A percentile compares a stretch with the other conserved stretches of the same genome.
Conservation (phyloP, 2,329 filamentous ascomycete genomes). For the Colletotrichum euphorbiae region DNA sequence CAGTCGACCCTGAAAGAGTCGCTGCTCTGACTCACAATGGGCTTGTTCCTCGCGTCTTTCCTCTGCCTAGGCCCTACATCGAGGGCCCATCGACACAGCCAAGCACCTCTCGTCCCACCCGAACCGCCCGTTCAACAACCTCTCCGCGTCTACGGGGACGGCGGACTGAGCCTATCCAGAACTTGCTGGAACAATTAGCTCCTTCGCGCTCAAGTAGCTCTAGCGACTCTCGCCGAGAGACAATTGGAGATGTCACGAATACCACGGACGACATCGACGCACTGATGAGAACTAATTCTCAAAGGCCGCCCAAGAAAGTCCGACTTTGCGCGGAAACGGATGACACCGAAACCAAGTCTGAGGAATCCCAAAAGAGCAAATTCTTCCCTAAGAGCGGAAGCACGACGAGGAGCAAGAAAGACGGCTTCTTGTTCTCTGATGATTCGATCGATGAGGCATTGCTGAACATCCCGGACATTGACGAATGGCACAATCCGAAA, state of each 20-base stretch:
- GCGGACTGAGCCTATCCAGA: conserved; percentile 64
- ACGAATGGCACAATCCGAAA: conserved; percentile 59
- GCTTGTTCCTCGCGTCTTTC: conserved; percentile 66
- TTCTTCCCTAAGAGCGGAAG: conserved; percentile 59
- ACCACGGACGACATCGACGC: conserved; percentile 38
- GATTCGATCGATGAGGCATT: conserved; percentile 69
- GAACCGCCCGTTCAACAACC: conserved; percentile 44
- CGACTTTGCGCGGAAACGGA: conserved; percentile 62
- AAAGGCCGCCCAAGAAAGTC: conserved; percentile 67
- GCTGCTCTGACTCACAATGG: conserved; percentile 62
- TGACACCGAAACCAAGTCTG: conserved; percentile 45
- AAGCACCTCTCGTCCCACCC: conserved; percentile 39
- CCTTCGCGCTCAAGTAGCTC: conserved; percentile 3
- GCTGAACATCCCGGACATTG: conserved; percentile 62
- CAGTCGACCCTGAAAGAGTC: conserved; percentile 61
- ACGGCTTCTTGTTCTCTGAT: conserved; percentile 64
- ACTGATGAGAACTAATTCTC: conserved; percentile 31
- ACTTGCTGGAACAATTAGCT: conserved; percentile 50
- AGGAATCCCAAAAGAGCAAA: conserved; percentile 61
- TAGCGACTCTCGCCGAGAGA: conserved; percentile 25
- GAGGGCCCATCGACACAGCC: conserved; percentile 47
- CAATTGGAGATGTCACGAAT: conserved; percentile 11
- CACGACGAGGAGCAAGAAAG: conserved; percentile 50
- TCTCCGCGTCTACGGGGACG: conserved; percentile 59
- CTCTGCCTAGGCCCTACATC: conserved; percentile 68